Percentiles rank a stretch among this genome's conserved stretches.
phyloP scores from a whole-genome alignment of 1,284 basidiomycete species.

The Exobasidium cylindrosporum region DNA sequence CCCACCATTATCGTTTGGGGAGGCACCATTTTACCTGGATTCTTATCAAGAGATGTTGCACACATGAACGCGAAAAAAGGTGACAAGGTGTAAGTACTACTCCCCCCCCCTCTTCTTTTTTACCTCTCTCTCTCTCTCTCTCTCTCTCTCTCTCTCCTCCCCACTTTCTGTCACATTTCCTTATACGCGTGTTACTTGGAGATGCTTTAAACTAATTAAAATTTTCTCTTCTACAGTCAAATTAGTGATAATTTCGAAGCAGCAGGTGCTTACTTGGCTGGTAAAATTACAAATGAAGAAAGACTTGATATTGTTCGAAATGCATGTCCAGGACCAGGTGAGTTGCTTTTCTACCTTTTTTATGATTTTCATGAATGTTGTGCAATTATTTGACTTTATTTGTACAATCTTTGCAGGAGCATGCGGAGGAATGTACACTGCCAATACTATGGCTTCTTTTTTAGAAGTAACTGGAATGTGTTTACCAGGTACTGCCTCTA shows the following conservation, averaged over 20 bases:
- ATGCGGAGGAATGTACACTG: conserved; percentile 76
- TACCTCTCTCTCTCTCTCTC: neutral
- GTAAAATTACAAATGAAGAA: conserved; percentile 78
- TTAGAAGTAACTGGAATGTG: conserved; percentile 90
- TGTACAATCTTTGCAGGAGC: neutral
- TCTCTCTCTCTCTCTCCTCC: too few species aligned
- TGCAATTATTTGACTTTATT: too few species aligned
- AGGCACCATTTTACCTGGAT: conserved; percentile 72
- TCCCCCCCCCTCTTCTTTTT: neutral
- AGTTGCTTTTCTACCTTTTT: too few species aligned
- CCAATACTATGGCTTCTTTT: conserved; percentile 90
- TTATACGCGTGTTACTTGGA: neutral
- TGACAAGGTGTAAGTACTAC: conserved; percentile 58
- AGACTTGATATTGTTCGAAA: conserved; percentile 74
- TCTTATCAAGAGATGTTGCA: conserved; percentile 73
- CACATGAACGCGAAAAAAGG: conserved; percentile 73
- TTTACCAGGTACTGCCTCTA: conserved; percentile 70
- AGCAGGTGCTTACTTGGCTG: conserved; percentile 73
- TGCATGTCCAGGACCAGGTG: conserved; percentile 81
- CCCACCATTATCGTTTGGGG: conserved; percentile 96
- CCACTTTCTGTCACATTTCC: too few species aligned
- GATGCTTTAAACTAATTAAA: conserved; percentile 51
- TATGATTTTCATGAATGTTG: too few species aligned
- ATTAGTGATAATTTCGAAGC: conserved; percentile 83
- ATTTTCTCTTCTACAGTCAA: conserved; percentile 51